Percentiles rank a stretch among this genome's conserved stretches.
Conservation (phyloP, 257 asterid species). For the Scutellaria barbata region DNA sequence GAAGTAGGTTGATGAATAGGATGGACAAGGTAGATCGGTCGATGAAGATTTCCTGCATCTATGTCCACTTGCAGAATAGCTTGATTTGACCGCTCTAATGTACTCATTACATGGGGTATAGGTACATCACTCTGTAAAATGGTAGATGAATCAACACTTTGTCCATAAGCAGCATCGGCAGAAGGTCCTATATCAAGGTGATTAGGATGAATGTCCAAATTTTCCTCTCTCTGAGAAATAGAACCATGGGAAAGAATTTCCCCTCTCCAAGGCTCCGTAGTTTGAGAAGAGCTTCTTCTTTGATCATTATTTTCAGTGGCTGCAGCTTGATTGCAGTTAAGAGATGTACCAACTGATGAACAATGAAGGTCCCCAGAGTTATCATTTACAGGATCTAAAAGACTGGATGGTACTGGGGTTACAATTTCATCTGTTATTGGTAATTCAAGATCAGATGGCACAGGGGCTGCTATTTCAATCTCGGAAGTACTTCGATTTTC, state of each 20-base stretch:
- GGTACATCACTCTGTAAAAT: conserved; percentile 35
- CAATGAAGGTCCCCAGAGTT: conserved; percentile 38
- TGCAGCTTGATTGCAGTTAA: conserved; percentile 38
- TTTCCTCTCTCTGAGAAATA: conserved; percentile 39
- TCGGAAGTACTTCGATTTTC: conserved; percentile 41
- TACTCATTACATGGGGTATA: conserved; percentile 27
- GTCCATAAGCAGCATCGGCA: conserved; percentile 27
- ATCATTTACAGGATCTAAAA: conserved; percentile 34
- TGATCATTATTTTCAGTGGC: conserved; percentile 39
- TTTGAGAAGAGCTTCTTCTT: conserved; percentile 39
- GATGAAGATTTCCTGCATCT: conserved; percentile 33
- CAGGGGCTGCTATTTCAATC: conserved; percentile 34
- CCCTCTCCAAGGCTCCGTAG: conserved; percentile 43
- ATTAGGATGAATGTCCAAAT: conserved; percentile 35
- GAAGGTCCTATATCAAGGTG: conserved; percentile 31
- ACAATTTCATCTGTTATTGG: conserved; percentile 34
- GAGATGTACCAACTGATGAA: conserved; percentile 37
- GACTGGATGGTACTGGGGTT: conserved; percentile 32
- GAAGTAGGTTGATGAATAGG: conserved; percentile 41
- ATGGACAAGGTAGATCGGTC: conserved; percentile 30
- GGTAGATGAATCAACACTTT: conserved; percentile 27
- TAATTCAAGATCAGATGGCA: conserved; percentile 39
- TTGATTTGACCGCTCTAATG: conserved; percentile 41
- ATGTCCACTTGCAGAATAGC: conserved; percentile 37
- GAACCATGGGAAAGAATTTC: conserved; percentile 39